Conservation (phyloP, 305 asterid species). For the Nicotiana rustica region DNA sequence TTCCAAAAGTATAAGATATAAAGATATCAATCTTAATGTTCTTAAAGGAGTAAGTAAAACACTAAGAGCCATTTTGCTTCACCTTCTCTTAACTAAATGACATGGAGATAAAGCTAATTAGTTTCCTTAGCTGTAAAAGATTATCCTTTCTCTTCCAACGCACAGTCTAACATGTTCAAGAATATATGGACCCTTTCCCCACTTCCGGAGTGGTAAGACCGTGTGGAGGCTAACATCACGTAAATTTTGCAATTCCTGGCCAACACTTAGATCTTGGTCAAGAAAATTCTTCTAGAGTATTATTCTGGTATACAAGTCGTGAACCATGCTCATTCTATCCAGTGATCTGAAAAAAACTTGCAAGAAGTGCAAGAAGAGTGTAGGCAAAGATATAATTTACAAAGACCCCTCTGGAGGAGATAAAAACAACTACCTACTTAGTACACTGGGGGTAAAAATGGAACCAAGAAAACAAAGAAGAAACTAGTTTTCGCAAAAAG, state of each 20-base stretch:
- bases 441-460: neutral
- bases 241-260: neutral
- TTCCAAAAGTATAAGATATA: neutral
- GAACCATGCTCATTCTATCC: neutral
- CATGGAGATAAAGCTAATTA: neutral
- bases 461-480: neutral
- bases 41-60: no score
- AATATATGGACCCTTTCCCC: constrained; percentile 12
- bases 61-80: neutral
- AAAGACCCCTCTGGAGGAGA: constrained; percentile 7
- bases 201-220: neutral
- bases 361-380: neutral
- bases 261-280: constrained; percentile 18
- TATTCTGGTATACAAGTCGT: neutral
- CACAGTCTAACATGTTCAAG: neutral
- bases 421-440: neutral
- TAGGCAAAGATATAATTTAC: constrained; percentile 3
- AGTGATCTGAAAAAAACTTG: neutral
- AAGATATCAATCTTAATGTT: neutral
- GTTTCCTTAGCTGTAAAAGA: neutral
- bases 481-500: neutral
- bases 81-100: neutral
- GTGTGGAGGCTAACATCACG: neutral
- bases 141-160: neutral
- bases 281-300: neutral